Conservation (phyloP, 805 yeast species). For the Cyberlindnera maritima region DNA sequence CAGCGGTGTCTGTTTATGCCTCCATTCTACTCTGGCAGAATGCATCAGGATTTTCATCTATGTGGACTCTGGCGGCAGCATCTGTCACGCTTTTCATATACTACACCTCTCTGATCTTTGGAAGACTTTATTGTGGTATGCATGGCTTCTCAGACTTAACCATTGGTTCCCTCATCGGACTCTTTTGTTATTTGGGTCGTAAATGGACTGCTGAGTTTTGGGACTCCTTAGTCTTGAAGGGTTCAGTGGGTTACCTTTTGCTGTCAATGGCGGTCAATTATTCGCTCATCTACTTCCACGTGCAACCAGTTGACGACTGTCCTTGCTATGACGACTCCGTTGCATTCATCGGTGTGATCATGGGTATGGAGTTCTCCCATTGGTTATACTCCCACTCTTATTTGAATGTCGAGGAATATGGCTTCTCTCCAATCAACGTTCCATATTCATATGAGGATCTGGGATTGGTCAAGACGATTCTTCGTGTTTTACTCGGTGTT, state of each 20-base stretch:
- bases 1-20: constrained; percentile 66
- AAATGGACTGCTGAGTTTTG: constrained; percentile 36
- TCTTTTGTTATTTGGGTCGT: constrained; percentile 48
- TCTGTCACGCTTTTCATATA: constrained; percentile 39
- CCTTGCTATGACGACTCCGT: constrained; percentile 96
- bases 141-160: constrained; percentile 83
- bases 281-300: constrained; percentile 61
- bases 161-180: constrained; percentile 67
- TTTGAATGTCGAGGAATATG: constrained; percentile 15
- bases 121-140: constrained; percentile 95
- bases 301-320: constrained; percentile 86
- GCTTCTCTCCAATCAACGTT: constrained; percentile 32
- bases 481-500: constrained; percentile 64
- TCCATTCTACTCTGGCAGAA: constrained; percentile 22
- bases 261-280: constrained; percentile 40
- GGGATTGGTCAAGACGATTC: constrained; percentile 40
- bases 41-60: constrained; percentile 8
- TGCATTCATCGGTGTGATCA: constrained; percentile 84
- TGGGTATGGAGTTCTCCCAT: constrained; percentile 60
- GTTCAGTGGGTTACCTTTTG: constrained; percentile 33
- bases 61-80: constrained; percentile 13
- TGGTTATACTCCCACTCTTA: constrained; percentile 27
- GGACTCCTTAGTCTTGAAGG: constrained; percentile 42
- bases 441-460: constrained; percentile 40
- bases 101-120: constrained; percentile 63